phyloP scores from a whole-genome alignment of 1,284 basidiomycete species.

The Flammula alnicola region DNA sequence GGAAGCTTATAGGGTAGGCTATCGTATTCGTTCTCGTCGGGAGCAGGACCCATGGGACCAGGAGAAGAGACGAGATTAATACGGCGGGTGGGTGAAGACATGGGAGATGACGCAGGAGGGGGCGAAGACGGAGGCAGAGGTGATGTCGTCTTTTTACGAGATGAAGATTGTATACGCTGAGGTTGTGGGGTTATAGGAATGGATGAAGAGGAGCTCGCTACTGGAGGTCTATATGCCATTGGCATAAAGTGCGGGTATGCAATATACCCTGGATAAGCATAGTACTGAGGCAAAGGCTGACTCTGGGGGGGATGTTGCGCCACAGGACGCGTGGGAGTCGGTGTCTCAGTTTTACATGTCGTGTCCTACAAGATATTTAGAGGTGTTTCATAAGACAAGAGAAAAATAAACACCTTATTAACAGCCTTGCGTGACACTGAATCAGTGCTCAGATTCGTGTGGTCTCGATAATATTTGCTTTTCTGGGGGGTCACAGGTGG shows the following conservation, averaged over 20 bases:
- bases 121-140: constrained; percentile 56
- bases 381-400: constrained; percentile 19
- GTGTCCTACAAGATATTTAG: constrained; percentile 31
- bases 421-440: constrained; percentile 40
- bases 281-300: constrained; percentile 33
- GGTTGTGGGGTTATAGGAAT: constrained; percentile 47
- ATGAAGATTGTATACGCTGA: constrained; percentile 32
- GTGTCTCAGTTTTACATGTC: constrained; percentile 42
- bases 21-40: constrained; percentile 63
- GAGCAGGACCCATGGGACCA: constrained; percentile 66
- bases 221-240: constrained; percentile 32
- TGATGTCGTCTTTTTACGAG: constrained; percentile 33
- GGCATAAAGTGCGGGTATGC: constrained; percentile 40
- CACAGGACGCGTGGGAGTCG: constrained; percentile 38
- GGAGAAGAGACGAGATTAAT: constrained; percentile 82
- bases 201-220: constrained; percentile 31
- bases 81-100: constrained; percentile 58
- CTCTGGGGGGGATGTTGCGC: constrained; percentile 24
- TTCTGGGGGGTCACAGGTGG: constrained; percentile 57
- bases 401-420: constrained; percentile 7
- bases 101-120: constrained; percentile 53
- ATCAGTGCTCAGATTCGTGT: constrained; percentile 46
- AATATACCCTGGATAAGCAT: constrained; percentile 40
- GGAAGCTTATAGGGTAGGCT: constrained; percentile 78
- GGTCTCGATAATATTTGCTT: constrained; percentile 62